Conservation (phyloP, 2,329 filamentous ascomycete genomes). For the Pseudocercospora musae region DNA sequence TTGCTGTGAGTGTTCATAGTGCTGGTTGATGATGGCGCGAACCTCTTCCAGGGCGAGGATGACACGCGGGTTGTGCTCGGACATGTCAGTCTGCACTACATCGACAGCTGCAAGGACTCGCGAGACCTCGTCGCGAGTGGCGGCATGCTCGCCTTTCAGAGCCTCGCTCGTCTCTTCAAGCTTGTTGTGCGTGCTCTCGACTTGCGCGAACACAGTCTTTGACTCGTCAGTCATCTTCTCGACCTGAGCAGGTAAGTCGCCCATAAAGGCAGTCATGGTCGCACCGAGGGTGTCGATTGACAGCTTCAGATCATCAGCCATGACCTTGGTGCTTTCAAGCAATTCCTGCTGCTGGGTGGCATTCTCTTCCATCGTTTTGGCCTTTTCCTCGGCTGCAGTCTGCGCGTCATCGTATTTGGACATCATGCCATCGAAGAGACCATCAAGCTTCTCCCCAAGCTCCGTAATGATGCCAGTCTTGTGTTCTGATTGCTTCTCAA, state of each 20-base stretch:
- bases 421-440: constrained; percentile 77
- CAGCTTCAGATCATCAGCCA: constrained; percentile 82
- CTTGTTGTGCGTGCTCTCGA: constrained; percentile 74
- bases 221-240: constrained; percentile 86
- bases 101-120: constrained; percentile 71
- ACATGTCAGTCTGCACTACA: constrained; percentile 72
- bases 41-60: constrained; percentile 83
- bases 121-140: constrained; percentile 76
- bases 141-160: constrained; percentile 73
- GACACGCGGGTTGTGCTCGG: constrained; percentile 84
- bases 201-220: constrained; percentile 77
- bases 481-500: constrained; percentile 60
- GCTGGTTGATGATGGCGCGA: constrained; percentile 74
- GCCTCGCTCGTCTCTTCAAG: constrained; percentile 73
- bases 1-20: constrained; percentile 82
- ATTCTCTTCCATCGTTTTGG: constrained; percentile 69
- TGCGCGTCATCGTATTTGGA: constrained; percentile 87
- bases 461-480: constrained; percentile 54
- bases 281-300: constrained; percentile 81
- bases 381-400: constrained; percentile 67
- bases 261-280: constrained; percentile 46
- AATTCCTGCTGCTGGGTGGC: constrained; percentile 70
- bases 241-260: constrained; percentile 58
- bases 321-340: constrained; percentile 68
- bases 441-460: constrained; percentile 60